Conservation (phyloP, 805 yeast genomes). For the Kazachstania martiniae region DNA sequence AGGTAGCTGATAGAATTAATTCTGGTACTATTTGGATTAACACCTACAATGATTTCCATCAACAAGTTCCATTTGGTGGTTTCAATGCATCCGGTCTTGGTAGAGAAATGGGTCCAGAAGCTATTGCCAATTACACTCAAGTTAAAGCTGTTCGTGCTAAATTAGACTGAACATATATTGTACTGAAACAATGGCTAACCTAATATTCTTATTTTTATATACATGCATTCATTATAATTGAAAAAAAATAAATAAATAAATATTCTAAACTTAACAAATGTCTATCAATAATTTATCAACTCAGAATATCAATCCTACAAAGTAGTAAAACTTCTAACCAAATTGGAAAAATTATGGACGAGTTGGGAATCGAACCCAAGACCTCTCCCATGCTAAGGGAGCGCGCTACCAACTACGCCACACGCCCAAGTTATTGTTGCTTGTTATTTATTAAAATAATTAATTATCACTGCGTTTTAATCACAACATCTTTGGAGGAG, state of each 20-base stretch:
- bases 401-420: constrained; percentile 81
- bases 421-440: no score
- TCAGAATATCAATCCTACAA: no score
- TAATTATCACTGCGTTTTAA: no score
- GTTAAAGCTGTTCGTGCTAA: constrained; percentile 54
- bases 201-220: no score
- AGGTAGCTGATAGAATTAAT: constrained; percentile 53
- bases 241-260: no score
- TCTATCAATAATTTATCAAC: no score
- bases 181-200: no score
- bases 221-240: no score
- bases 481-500: no score
- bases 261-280: no score
- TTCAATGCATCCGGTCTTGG: constrained; percentile 82
- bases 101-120: constrained; percentile 84
- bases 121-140: constrained; percentile 72
- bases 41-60: constrained; percentile 79
- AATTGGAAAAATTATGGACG: constrained; percentile 42
- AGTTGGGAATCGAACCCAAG: constrained; percentile 74
- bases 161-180: constrained; percentile 3
- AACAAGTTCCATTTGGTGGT: constrained; percentile 86
- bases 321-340: no score
- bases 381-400: constrained; percentile 73
- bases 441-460: no score
- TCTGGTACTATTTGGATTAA: constrained; percentile 82